Evolutionary conservation across 2,329 filamentous ascomycete species (phyloP).

Genomic region (Diaporthe amygdali): DNA sequence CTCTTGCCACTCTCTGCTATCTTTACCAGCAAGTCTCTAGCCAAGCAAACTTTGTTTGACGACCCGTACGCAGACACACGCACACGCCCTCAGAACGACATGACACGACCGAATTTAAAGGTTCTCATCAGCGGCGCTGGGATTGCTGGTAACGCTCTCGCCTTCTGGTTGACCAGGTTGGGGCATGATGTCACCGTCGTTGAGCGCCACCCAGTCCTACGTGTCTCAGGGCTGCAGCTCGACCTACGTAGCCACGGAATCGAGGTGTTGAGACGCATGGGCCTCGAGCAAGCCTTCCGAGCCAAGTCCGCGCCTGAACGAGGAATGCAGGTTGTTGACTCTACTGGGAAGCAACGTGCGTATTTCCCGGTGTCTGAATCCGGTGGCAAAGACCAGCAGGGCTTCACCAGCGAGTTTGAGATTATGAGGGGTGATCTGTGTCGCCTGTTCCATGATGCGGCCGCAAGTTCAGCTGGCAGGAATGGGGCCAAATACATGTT

Average conservation of each 20-base stretch:
- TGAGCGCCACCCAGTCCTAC: slow-evolving; percentile 45
- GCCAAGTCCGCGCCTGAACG: slow-evolving; percentile 23
- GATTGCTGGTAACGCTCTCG: slow-evolving; percentile 48
- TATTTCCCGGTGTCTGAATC: slow-evolving; percentile 44
- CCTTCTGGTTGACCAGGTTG: slow-evolving; percentile 50
- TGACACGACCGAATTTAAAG: slow-evolving; percentile 31
- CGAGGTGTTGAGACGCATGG: slow-evolving; percentile 56
- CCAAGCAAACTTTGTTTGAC: not conserved
- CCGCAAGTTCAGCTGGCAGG: slow-evolving; percentile 30
- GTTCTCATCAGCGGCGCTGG: slow-evolving; percentile 43
- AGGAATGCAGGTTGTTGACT: slow-evolving; percentile 43
- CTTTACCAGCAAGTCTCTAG: not conserved
- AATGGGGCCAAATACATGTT: slow-evolving; percentile 34
- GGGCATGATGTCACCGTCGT: slow-evolving; percentile 47
- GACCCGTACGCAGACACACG: not conserved
- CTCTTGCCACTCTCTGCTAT: not conserved
- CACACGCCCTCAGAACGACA: not conserved
- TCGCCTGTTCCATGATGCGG: slow-evolving; percentile 49
- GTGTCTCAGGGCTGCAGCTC: slow-evolving; percentile 55
- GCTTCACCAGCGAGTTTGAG: slow-evolving; percentile 61
- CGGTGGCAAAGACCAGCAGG: slow-evolving; percentile 45
- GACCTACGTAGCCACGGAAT: slow-evolving; percentile 59
- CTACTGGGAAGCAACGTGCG: slow-evolving; percentile 45
- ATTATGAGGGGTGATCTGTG: slow-evolving; percentile 63
- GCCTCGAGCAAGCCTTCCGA: slow-evolving; percentile 43